These are phyloP conservation scores for Leccinum boreale DNA, from an alignment of 768 basidiomycete species.

Conservation along the genomic window DNA sequence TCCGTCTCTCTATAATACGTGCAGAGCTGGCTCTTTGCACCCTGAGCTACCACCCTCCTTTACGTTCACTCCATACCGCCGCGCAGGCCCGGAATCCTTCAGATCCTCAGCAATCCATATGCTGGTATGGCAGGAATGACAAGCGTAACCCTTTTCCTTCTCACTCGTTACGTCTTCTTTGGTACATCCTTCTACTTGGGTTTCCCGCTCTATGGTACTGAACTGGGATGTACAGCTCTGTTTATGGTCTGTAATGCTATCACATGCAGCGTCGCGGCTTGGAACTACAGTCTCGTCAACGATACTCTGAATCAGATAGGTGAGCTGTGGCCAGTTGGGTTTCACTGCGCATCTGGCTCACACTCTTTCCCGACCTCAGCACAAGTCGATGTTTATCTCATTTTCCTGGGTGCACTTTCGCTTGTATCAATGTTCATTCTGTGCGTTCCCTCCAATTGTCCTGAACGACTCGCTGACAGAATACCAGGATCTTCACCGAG, in stretches of 20 bases:
- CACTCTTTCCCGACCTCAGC: slow-evolving; percentile 28
- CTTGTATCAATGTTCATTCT: slow-evolving; percentile 55
- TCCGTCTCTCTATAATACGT: slow-evolving; percentile 1
- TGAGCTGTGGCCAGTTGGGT: slow-evolving; percentile 29
- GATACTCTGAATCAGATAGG: slow-evolving; percentile 30
- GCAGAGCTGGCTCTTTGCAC: slow-evolving; percentile 32
- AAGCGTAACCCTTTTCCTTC: slow-evolving; percentile 38
- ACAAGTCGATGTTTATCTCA: slow-evolving; percentile 56
- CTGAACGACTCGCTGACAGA: slow-evolving; percentile 3
- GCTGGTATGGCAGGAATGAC: slow-evolving; percentile 38
- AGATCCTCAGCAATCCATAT: slow-evolving; percentile 25
- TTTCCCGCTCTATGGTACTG: neutral
- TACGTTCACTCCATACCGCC: slow-evolving; percentile 26
- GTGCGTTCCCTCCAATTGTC: slow-evolving; percentile 37
- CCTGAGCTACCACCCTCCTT: neutral
- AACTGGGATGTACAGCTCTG: slow-evolving; percentile 37
- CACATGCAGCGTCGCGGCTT: slow-evolving; percentile 61
- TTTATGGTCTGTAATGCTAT: slow-evolving; percentile 66
- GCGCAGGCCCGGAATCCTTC: slow-evolving; percentile 21
- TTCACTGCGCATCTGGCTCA: slow-evolving; percentile 5
- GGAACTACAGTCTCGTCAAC: slow-evolving; percentile 58
- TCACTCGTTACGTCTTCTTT: slow-evolving; percentile 58
- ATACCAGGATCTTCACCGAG: slow-evolving; percentile 54
- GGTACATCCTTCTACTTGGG: slow-evolving; percentile 35
- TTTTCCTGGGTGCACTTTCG: slow-evolving; percentile 57